A percentile compares a stretch with the other conserved stretches of the same genome.
These are phyloP conservation scores for Aphanomyces stellatus DNA, from an alignment of 352 stramenopile species.

Conservation along the genomic window DNA sequence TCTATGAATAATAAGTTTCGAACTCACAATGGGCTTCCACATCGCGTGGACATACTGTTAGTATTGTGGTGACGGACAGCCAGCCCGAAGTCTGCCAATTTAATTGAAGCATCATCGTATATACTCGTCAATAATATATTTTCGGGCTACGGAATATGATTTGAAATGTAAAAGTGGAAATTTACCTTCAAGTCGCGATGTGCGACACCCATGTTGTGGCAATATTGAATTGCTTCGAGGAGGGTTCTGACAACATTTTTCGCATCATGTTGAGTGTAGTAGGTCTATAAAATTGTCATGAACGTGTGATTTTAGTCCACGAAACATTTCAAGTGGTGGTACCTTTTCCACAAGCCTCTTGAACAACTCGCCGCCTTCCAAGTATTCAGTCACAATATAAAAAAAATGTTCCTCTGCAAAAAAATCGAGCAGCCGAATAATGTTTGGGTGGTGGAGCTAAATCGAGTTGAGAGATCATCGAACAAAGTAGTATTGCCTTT, in stretches of 20 bases:
- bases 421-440: slow-evolving; percentile 87
- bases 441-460: slow-evolving; percentile 81
- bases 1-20: too few relatives aligned
- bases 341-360: slow-evolving; percentile 83
- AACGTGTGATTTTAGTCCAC: background rate
- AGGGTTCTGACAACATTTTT: slow-evolving; percentile 26
- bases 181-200: slow-evolving; percentile 56
- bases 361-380: slow-evolving; percentile 82
- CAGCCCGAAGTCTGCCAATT: slow-evolving; percentile 80
- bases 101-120: slow-evolving; percentile 78
- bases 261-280: slow-evolving; percentile 19
- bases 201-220: slow-evolving; percentile 79
- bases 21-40: slow-evolving; percentile 44
- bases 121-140: slow-evolving; percentile 76
- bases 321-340: background rate
- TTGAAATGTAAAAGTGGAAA: background rate
- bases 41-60: slow-evolving; percentile 59
- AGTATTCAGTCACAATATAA: slow-evolving; percentile 85
- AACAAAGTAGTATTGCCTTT: slow-evolving; percentile 21
- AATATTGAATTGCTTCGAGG: slow-evolving; percentile 79
- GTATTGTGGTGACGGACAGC: slow-evolving; percentile 59
- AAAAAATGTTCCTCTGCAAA: slow-evolving; percentile 85
- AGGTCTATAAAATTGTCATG: background rate
- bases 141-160: slow-evolving; percentile 51
- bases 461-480: background rate